Evolutionary conservation across 441 rosid species (phyloP).

Genomic region (Arabidopsis hybrid): DNA sequence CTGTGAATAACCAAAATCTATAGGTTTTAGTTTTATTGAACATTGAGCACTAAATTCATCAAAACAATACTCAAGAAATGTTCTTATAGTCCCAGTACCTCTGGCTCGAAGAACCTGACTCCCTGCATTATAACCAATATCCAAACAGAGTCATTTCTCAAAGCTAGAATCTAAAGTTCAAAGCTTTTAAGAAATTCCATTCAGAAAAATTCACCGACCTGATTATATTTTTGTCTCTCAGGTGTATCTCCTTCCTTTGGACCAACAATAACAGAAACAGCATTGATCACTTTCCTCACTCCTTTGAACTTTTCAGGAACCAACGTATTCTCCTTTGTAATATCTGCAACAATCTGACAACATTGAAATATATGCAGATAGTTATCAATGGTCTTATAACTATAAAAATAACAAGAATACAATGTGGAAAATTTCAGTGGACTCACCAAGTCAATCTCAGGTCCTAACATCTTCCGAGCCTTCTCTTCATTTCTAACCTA

Average conservation of each 20-base stretch:
- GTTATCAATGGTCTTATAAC: neutral
- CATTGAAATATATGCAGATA: constrained; percentile 1
- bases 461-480: constrained; percentile 79
- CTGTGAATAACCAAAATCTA: constrained; percentile 50
- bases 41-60: neutral
- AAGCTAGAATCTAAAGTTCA: neutral
- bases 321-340: constrained; percentile 73
- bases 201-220: constrained; percentile 48
- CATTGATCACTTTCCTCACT: constrained; percentile 85
- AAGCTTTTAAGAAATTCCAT: neutral
- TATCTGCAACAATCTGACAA: constrained; percentile 77
- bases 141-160: constrained; percentile 26
- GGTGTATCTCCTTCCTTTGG: constrained; percentile 99
- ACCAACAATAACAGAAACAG: constrained; percentile 84
- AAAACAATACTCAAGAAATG: constrained; percentile 2
- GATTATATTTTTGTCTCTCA: constrained; percentile 89
- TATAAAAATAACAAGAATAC: constrained; percentile 1
- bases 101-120: constrained; percentile 95
- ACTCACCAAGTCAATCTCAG: constrained; percentile 79
- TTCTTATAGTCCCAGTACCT: constrained; percentile 54
- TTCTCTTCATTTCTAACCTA: constrained; percentile 92
- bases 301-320: constrained; percentile 75
- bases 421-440: neutral
- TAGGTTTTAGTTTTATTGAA: constrained; percentile 1
- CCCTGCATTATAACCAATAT: constrained; percentile 61